Base-by-base conservation (phyloP, 2,329 filamentous ascomycete genomes). In the Nectriaceae sp. region DNA sequence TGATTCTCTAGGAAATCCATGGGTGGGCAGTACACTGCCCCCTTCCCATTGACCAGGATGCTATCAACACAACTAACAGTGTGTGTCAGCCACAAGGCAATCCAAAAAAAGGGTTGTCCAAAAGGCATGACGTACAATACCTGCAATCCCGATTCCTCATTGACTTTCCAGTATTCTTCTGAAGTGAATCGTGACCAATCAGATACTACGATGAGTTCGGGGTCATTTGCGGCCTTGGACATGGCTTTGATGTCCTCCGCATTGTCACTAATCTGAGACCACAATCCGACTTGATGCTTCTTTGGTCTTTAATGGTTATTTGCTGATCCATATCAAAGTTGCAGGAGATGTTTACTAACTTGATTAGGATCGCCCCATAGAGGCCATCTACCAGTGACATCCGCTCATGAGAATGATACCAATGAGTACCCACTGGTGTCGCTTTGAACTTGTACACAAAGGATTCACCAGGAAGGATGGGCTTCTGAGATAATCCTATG, bases 11-110 rank as follows among this genome's bases (percentile, higher is more conserved):
- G 66, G 60, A 3, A 65, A 8, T 0, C 69, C 5, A 67, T 64
- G 0, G 72, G 61, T 31, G 77, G 69, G 58, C 83, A 85, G 40
- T 76, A 66, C 0, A 82, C 75, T 1, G 71, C 70, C 3, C 82
- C 82, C 54, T 83, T 80, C 20, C 84, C 84, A 49, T 87, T 86
- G 42, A 87, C 71, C 11, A 87, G 65, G 13, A 87, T 68, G 0
- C 81, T 76, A 57, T 85, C 83, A 16, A 51, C 33, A 20, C 48
- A 51, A 24, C 42, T 49, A 8, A n/a, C 2, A 21, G 31, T n/a
- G n/a, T n/a, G n/a, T n/a, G n/a, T n/a, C n/a, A n/a, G n/a, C n/a
- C n/a, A n/a, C n/a, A n/a, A n/a, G n/a, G n/a, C n/a, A n/a, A n/a
- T n/a, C n/a, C n/a, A n/a, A n/a, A n/a, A n/a, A n/a, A n/a, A n/a